Base-by-base conservation (phyloP, 2,329 filamentous ascomycete genomes). In the Colletotrichum eremochloae region DNA sequence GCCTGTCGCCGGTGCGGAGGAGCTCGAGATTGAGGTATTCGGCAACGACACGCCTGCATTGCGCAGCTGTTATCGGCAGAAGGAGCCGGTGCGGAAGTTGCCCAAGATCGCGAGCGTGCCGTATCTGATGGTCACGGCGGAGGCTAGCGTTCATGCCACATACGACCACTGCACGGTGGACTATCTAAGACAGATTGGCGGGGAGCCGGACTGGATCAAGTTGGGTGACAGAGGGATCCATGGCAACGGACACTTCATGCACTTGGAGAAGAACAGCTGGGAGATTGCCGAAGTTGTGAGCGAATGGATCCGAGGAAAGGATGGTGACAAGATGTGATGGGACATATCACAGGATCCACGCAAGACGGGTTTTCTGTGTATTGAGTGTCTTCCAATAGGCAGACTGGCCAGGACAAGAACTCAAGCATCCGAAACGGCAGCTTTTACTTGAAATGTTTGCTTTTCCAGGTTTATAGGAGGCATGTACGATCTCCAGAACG, bases 221-320 rank as follows among this genome's bases (percentile, higher is more conserved):
- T 79, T 90, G 56, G 82, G 80, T 0, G 77, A 85, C 0, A 68
- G 80, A 1, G 82, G 82, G 0, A 84, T 90, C 1, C 76, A 79
- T 31, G 89, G 89, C 0, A 90, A 91, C 71, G 88, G 86, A 0
- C 88, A 89, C 75, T 82, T 90, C 70, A 82, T 86, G 79, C 87
- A 88, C 57, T 75, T 89, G 44, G 87, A 89, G 79, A 82, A 80
- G 75, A 89, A 90, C 75, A 88, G 84, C 69, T 74, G 82, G 42
- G 75, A 81, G 0, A 81, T 88, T 65, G 84, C 84, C 2, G 75
- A 75, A 3, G 71, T 81, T 14, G 73, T 87, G 1, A 74, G 80
- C 18, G 55, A 76, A 5, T 86, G 84, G 84, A 82, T 84, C 5
- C 20, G 67, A 14, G 66, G 67, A 36, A 53, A 55, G 18, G 73